A percentile compares a stretch with the other conserved stretches of the same genome.
These are phyloP conservation scores for Leishmania guyanensis DNA, from an alignment of 208 protist genomes.

Conservation along the genomic window DNA sequence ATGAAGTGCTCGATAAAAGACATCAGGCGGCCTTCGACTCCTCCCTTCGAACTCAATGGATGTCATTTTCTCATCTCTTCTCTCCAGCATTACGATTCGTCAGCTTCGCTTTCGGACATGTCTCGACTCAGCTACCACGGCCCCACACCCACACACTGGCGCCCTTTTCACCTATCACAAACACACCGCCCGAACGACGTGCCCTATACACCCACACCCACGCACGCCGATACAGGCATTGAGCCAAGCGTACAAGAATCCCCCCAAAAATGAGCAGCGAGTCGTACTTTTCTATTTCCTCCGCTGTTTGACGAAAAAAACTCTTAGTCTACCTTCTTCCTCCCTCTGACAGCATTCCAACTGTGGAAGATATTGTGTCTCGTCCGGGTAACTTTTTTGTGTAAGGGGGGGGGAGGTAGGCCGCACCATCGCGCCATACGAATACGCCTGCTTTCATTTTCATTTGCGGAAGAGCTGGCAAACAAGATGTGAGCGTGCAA, in stretches of 20 bases:
- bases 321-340: too few relatives aligned
- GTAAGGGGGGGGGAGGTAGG: neutral
- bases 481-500: neutral
- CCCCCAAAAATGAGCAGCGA: neutral
- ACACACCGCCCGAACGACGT: neutral
- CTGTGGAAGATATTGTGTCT: neutral
- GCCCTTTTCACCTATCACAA: neutral
- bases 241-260: neutral
- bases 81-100: neutral
- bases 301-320: too few relatives aligned
- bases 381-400: neutral
- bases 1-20: neutral
- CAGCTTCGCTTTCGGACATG: neutral
- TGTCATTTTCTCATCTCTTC: neutral
- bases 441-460: neutral
- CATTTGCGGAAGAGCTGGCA: neutral
- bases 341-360: neutral
- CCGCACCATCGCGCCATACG: neutral
- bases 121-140: neutral
- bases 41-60: neutral
- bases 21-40: neutral
- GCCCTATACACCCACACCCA: neutral
- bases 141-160: neutral
- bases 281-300: neutral
- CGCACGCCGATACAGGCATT: neutral